These are phyloP conservation scores for Ophiostoma angusticollis DNA, from an alignment of 2,329 filamentous ascomycete species.

Conservation along the genomic window DNA sequence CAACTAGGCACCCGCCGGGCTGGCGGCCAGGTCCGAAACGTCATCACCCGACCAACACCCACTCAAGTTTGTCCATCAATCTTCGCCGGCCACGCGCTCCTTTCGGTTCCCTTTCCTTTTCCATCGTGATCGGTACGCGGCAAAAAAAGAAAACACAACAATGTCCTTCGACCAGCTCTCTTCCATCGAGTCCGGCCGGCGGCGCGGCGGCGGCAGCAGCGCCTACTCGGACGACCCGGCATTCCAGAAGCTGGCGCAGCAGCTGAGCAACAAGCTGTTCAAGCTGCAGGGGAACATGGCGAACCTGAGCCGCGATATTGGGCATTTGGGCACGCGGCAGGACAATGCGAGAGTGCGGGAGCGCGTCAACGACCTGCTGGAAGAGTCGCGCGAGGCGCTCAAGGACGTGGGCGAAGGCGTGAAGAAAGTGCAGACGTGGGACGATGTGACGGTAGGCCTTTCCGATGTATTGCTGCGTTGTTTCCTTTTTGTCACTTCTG, in stretches of 20 bases:
- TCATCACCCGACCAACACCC: neutral
- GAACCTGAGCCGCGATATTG: conserved; percentile 71
- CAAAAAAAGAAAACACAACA: neutral
- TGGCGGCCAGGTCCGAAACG: conserved; percentile 4
- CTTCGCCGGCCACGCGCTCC: too few relatives aligned
- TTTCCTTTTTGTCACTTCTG: neutral
- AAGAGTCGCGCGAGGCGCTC: conserved; percentile 77
- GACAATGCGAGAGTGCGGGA: conserved; percentile 87
- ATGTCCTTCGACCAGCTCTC: conserved; percentile 93
- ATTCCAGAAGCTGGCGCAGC: conserved; percentile 70
- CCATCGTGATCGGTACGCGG: neutral
- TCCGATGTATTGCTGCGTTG: too few relatives aligned
- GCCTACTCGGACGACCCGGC: conserved; percentile 88
- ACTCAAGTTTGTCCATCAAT: too few relatives aligned
- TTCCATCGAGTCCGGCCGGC: conserved; percentile 64
- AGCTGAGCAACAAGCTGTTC: conserved; percentile 80
- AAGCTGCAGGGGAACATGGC: conserved; percentile 79
- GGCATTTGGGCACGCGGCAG: conserved; percentile 74
- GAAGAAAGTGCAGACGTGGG: conserved; percentile 83
- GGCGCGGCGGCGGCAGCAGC: conserved; percentile 36
- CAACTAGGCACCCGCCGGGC: too few relatives aligned
- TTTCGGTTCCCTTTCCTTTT: neutral
- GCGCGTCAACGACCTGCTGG: conserved; percentile 73
- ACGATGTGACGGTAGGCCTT: conserved; percentile 67
- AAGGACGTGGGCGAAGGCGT: conserved; percentile 86